These are phyloP conservation scores for Citrullus colocynthis DNA, from an alignment of 306 rosid species.

Conservation along the genomic window DNA sequence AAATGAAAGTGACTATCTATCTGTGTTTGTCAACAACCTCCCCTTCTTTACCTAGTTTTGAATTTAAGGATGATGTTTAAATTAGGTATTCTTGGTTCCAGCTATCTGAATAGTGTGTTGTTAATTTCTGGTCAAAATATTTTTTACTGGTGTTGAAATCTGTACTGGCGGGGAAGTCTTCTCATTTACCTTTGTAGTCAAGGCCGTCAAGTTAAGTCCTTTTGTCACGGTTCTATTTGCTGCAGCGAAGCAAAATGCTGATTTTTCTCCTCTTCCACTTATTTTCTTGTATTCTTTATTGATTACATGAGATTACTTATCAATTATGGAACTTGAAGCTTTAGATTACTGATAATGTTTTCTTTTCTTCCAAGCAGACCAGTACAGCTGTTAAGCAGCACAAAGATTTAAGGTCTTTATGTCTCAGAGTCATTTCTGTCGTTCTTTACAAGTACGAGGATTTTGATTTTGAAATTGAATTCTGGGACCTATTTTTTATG, in stretches of 20 bases:
- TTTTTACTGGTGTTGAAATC: neutral
- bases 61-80: neutral
- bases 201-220: neutral
- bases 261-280: neutral
- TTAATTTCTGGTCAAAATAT: neutral
- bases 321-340: neutral
- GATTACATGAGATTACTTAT: neutral
- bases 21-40: neutral
- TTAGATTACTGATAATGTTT: neutral
- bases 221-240: neutral
- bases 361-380: constrained; percentile 30
- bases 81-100: neutral
- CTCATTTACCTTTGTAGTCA: neutral
- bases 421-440: constrained; percentile 55
- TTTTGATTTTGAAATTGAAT: constrained; percentile 47
- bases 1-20: neutral
- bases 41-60: neutral
- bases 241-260: neutral
- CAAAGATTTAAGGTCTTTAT: constrained; percentile 82
- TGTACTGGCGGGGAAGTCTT: neutral
- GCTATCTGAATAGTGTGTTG: neutral
- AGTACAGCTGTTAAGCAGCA: constrained; percentile 40
- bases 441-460: constrained; percentile 65
- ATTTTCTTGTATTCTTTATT: neutral
- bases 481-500: constrained; percentile 69